These are phyloP conservation scores for Arthroderma uncinatum DNA, from an alignment of 2,329 filamentous ascomycete genomes.

Conservation along the genomic window DNA sequence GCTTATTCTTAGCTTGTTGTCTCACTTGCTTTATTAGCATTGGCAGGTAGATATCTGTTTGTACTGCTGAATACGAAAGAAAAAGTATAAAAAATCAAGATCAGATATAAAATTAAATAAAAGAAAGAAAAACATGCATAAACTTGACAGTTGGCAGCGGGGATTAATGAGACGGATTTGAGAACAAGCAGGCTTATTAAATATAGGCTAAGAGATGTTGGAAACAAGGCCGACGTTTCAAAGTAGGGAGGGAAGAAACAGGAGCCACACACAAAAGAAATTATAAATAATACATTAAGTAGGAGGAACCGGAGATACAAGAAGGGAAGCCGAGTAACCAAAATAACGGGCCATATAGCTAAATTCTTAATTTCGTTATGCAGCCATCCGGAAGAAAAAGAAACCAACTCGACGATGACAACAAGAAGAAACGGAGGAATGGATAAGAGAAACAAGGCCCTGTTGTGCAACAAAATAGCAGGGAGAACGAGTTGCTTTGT, in stretches of 20 bases:
- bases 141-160: not conserved
- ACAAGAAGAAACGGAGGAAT: not conserved
- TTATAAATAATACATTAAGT: constrained; percentile 1
- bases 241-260: not conserved
- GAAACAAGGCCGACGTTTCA: constrained; percentile 2
- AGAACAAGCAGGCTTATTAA: not conserved
- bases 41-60: not conserved
- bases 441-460: not conserved
- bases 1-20: not conserved
- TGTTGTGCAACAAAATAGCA: not conserved
- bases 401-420: not conserved
- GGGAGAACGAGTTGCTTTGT: not conserved
- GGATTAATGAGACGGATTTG: not conserved
- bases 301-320: not conserved
- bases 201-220: not conserved
- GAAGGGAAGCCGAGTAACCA: not conserved
- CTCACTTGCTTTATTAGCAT: not conserved
- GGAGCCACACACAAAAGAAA: not conserved
- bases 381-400: not conserved
- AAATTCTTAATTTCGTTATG: not conserved
- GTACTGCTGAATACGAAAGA: not conserved
- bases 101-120: not conserved
- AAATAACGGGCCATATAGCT: not conserved
- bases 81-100: not conserved
- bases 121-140: not conserved